Conservation (phyloP, 1,284 basidiomycete genomes). For the Pyrrhoderma noxium region DNA sequence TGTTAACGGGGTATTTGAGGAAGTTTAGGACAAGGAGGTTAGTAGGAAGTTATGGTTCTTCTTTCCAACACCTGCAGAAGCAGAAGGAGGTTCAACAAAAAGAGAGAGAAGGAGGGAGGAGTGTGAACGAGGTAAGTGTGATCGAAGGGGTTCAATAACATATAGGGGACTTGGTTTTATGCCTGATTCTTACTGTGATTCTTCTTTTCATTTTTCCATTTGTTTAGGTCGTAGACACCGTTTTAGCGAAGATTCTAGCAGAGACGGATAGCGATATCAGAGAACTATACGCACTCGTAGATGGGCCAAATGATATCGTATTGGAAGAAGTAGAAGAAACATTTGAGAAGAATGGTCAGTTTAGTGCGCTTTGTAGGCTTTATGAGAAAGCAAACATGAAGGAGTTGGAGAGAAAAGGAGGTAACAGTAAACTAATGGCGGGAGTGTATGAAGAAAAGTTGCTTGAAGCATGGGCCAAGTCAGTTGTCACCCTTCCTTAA, state of each 20-base stretch:
- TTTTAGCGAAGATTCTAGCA: slow-evolving; percentile 68
- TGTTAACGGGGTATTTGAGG: slow-evolving; percentile 58
- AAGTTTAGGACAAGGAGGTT: slow-evolving; percentile 33
- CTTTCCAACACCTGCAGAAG: background rate
- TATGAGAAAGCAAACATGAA: slow-evolving; percentile 38
- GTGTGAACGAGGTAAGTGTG: too few relatives aligned
- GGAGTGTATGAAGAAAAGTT: slow-evolving; percentile 50
- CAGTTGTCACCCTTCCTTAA: slow-evolving; percentile 24
- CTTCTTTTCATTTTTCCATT: background rate
- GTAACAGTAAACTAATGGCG: too few relatives aligned
- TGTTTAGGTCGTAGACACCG: slow-evolving; percentile 70
- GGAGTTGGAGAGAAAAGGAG: too few relatives aligned
- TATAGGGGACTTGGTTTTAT: too few relatives aligned
- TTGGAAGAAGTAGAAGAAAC: slow-evolving; percentile 59
- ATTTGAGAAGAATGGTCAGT: slow-evolving; percentile 46
- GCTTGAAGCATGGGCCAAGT: slow-evolving; percentile 69
- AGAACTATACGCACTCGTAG: slow-evolving; percentile 58
- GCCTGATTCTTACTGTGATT: too few relatives aligned
- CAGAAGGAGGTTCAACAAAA: too few relatives aligned
- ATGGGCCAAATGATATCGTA: slow-evolving; percentile 50
- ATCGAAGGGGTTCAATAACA: too few relatives aligned
- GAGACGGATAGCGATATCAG: slow-evolving; percentile 35
- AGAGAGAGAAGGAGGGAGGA: too few relatives aligned
- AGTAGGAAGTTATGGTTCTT: slow-evolving; percentile 12
- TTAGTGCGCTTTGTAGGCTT: slow-evolving; percentile 58